A percentile compares a stretch with the other conserved stretches of the same genome.
phyloP scores from a whole-genome alignment of 495 filamentous ascomycete genomes.

The Cercophora scortea region DNA sequence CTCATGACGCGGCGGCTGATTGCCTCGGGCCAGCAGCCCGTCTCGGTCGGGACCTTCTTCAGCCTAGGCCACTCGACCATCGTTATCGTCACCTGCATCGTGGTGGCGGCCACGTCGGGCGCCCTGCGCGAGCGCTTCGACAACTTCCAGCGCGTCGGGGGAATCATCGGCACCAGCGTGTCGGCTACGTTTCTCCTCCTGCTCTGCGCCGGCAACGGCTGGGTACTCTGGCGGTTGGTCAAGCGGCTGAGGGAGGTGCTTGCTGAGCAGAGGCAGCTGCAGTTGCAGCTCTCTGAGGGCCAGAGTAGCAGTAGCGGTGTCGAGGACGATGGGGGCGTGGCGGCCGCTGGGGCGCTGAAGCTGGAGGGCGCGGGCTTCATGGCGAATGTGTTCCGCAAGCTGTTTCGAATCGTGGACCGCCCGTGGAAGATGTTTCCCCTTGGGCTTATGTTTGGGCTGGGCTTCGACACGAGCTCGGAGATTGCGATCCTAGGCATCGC shows the following conservation, averaged over 20 bases:
- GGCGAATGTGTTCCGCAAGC: conserved; percentile 58
- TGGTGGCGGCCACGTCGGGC: conserved; percentile 82
- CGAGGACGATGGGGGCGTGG: conserved; percentile 18
- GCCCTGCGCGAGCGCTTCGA: conserved; percentile 74
- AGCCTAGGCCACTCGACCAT: conserved; percentile 91
- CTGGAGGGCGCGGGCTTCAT: conserved; percentile 73
- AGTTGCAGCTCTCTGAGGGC: background rate
- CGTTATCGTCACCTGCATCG: conserved; percentile 82
- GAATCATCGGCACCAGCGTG: conserved; percentile 79
- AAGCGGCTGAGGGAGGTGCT: conserved; percentile 57
- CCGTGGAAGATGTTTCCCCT: conserved; percentile 98
- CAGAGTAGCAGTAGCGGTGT: background rate
- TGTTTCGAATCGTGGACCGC: conserved; percentile 79
- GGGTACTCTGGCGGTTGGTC: conserved; percentile 72
- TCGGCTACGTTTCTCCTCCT: conserved; percentile 75
- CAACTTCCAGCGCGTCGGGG: conserved; percentile 71
- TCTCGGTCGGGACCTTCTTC: conserved; percentile 95
- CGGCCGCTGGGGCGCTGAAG: conserved; percentile 52
- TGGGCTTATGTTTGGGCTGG: conserved; percentile 83
- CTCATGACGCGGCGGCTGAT: conserved; percentile 90
- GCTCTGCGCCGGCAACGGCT: conserved; percentile 75
- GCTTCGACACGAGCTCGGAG: conserved; percentile 94
- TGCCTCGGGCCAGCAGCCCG: conserved; percentile 75
- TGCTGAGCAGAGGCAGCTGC: conserved; percentile 2
- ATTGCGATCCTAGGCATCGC: conserved; percentile 88